Base-by-base conservation (phyloP, 805 yeast species). In the Ogataea saltuana region DNA sequence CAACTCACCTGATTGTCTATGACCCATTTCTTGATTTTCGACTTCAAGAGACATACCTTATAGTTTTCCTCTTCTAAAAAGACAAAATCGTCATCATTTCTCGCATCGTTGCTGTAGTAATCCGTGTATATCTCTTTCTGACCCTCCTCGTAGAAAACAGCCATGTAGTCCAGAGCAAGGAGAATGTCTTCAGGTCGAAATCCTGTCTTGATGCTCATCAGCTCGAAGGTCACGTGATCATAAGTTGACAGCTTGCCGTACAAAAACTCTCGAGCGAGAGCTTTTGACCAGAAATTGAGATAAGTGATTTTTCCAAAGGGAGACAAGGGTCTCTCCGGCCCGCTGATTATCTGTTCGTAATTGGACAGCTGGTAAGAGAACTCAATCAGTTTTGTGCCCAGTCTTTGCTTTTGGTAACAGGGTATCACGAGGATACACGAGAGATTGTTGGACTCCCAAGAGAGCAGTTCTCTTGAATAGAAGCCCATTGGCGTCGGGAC, bases 401-500 rank as follows among this genome's bases (percentile, higher is more conserved):
- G 61, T 6, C 80, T 83, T 30, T 75, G 74, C 45, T 88, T 71
- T 61, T 91, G 98, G 60, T 80, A 93, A 3, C 97, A 97, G 1
- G 99, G 99, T 48, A 93, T 86, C 3, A 88, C 80, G 51, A 93
- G 72, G 10, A 93, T 85, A 59, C 98, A 93, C 0, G 97, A 97
- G 28, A 93, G 68, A 59, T 91, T 93, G 61, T 90, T 87, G 39
- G 79, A 74, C 41, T 86, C 91, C 75, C 81, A 80, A 0, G 96
- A 82, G 0, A 85, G 68, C 33, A 84, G 67, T 57, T 93, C 99
- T 54, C 87, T 86, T 11, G 97, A 89, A 58, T 88, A 93, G 59
- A 88, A 93, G 1, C 97, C 99, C 83, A 90, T 82, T 2, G 91
- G 90, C 60, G 52, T 65, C 50, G 47, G 70, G 39, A 39, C 56